phyloP scores from a whole-genome alignment of 1,284 basidiomycete species.

The Xerocomus cyaneibrunnescens region DNA sequence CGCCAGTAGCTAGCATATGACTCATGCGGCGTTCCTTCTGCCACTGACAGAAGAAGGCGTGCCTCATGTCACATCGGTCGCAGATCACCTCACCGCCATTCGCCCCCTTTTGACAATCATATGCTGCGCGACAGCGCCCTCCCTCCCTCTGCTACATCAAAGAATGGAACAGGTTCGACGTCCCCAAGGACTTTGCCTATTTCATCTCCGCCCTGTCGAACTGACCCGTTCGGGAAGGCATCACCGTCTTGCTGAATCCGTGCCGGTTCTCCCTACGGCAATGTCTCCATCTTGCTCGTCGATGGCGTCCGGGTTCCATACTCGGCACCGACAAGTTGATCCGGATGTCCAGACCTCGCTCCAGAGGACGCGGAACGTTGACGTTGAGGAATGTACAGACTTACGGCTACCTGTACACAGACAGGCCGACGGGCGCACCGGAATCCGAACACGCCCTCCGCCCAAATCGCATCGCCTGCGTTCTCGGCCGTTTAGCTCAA shows the following conservation, averaged over 20 bases:
- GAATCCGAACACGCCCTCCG: constrained; percentile 24
- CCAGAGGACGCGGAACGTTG: too few species aligned
- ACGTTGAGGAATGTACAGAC: not conserved
- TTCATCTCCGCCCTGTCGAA: constrained; percentile 36
- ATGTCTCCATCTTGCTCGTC: constrained; percentile 8
- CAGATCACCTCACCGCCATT: constrained; percentile 22
- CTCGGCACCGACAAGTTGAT: constrained; percentile 29
- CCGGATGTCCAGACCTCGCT: constrained; percentile 8
- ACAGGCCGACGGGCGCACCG: constrained; percentile 7
- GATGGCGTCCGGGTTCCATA: constrained; percentile 1
- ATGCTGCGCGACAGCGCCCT: constrained; percentile 6
- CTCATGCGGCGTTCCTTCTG: constrained; percentile 12
- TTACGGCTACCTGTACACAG: not conserved
- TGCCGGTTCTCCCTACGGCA: constrained; percentile 32
- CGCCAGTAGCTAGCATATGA: constrained; percentile 11
- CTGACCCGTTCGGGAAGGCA: constrained; percentile 25
- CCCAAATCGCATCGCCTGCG: constrained; percentile 27
- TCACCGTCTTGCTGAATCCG: constrained; percentile 21
- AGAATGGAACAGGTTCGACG: constrained; percentile 17
- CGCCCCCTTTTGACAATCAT: constrained; percentile 11
- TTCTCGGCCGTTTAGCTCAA: constrained; percentile 23
- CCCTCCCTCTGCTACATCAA: constrained; percentile 4
- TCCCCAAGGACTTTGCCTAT: constrained; percentile 3
- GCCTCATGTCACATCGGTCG: constrained; percentile 22
- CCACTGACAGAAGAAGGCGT: constrained; percentile 3